Percentiles rank a stretch among this genome's conserved stretches.
Conservation (phyloP, 73 alveolate species). For the Durusdinium trenchii region DNA sequence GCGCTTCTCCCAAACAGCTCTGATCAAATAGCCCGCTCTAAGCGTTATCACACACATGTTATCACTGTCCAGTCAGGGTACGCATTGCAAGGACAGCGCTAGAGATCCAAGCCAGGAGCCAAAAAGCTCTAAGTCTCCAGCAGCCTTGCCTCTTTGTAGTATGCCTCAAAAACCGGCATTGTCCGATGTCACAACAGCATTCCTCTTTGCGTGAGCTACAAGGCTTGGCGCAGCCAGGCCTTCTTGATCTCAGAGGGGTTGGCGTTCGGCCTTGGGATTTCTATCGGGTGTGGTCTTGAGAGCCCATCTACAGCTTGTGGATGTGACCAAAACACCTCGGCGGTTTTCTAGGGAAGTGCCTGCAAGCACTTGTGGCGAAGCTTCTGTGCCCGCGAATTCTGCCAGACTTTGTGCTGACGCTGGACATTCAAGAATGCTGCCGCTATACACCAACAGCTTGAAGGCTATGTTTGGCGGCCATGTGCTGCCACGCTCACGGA, state of each 20-base stretch:
- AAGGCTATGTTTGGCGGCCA: too few species aligned
- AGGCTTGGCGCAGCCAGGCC: background rate
- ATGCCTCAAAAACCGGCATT: slow-evolving; percentile 3
- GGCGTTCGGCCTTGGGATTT: slow-evolving; percentile 58
- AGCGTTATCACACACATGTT: too few species aligned
- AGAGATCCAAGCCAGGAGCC: too few species aligned
- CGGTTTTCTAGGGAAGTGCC: background rate
- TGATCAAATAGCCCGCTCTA: too few species aligned
- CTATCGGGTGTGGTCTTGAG: background rate
- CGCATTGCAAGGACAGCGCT: background rate
- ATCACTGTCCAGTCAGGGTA: background rate
- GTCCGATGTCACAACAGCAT: background rate
- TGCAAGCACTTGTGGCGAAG: background rate
- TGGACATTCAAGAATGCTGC: too few species aligned
- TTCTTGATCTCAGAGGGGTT: slow-evolving; percentile 89
- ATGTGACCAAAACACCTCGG: background rate
- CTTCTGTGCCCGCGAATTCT: background rate
- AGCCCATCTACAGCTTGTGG: background rate
- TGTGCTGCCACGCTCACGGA: background rate
- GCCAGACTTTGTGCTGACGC: background rate
- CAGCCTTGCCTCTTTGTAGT: slow-evolving; percentile 91
- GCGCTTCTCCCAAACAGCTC: too few species aligned
- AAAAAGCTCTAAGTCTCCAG: background rate
- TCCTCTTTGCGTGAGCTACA: too few species aligned
- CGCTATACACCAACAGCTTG: too few species aligned